Conservation (phyloP, 2,329 filamentous ascomycete species). For the Pseudogymnoascus sp. region DNA sequence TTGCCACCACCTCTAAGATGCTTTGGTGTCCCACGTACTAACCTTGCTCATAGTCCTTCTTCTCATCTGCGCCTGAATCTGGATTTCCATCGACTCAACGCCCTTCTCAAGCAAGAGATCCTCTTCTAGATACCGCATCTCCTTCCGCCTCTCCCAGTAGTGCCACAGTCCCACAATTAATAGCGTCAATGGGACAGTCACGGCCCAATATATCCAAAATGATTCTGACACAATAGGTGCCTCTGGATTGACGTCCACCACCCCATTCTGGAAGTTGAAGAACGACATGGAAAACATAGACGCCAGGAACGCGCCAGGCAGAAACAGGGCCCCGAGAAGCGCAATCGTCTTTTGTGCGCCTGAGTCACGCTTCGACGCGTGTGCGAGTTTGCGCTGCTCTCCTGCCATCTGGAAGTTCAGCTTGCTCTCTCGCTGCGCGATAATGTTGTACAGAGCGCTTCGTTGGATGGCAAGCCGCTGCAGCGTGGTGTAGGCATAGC, state of each 20-base stretch:
- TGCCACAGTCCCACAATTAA: slow-evolving; percentile 51
- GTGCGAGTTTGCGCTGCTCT: slow-evolving; percentile 37
- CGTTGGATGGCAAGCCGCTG: slow-evolving; percentile 56
- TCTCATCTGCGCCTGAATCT: slow-evolving; percentile 26
- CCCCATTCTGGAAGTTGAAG: slow-evolving; percentile 49
- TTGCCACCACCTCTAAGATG: background rate
- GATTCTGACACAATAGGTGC: slow-evolving; percentile 40
- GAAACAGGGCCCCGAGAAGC: slow-evolving; percentile 56
- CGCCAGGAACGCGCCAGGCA: slow-evolving; percentile 56
- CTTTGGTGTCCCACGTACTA: slow-evolving; percentile 18
- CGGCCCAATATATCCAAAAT: slow-evolving; percentile 59
- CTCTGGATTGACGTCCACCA: background rate
- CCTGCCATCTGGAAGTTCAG: slow-evolving; percentile 53
- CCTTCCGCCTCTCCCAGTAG: slow-evolving; percentile 31
- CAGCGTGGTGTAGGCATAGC: slow-evolving; percentile 57
- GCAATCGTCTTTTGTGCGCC: slow-evolving; percentile 60
- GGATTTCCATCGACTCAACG: slow-evolving; percentile 26
- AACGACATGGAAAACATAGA: slow-evolving; percentile 63
- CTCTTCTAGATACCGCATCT: slow-evolving; percentile 22
- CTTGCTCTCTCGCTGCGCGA: slow-evolving; percentile 58
- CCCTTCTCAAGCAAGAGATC: slow-evolving; percentile 27
- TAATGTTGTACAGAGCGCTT: slow-evolving; percentile 59
- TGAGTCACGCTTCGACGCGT: slow-evolving; percentile 36
- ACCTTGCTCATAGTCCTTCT: slow-evolving; percentile 25
- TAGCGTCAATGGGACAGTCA: slow-evolving; percentile 53